Conservation (phyloP, 176 grass and related monocot genomes). For the Eleusine coracana region DNA sequence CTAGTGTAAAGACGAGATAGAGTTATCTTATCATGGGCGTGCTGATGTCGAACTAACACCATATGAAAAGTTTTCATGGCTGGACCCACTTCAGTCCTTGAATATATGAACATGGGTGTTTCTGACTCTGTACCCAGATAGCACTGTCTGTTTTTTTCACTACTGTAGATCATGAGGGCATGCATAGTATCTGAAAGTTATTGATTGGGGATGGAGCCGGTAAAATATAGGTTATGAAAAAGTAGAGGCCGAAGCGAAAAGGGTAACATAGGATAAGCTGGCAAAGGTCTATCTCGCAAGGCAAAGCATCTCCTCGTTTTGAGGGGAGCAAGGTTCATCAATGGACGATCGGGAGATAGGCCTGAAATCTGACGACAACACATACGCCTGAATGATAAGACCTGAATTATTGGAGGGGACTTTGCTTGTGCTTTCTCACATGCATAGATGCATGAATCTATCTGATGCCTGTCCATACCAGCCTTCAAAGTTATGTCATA, state of each 20-base stretch:
- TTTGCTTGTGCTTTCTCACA: constrained; percentile 56
- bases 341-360: constrained; percentile 35
- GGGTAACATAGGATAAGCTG: constrained; percentile 31
- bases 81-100: constrained; percentile 38
- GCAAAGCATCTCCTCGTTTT: constrained; percentile 37
- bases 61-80: constrained; percentile 43
- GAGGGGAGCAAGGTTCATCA: constrained; percentile 36
- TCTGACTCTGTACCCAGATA: constrained; percentile 19
- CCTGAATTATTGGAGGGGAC: constrained; percentile 55
- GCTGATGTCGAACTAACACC: constrained; percentile 16
- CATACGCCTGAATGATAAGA: constrained; percentile 45
- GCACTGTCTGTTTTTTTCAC: constrained; percentile 26
- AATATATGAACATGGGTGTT: constrained; percentile 33
- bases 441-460: constrained; percentile 49
- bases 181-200: constrained; percentile 21
- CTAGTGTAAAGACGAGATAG: constrained; percentile 39
- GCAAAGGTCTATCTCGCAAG: constrained; percentile 40
- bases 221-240: constrained; percentile 31
- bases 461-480: constrained; percentile 52
- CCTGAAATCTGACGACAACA: constrained; percentile 46
- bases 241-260: constrained; percentile 25
- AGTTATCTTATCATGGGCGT: constrained; percentile 29
- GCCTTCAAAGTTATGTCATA: constrained; percentile 52
- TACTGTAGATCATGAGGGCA: constrained; percentile 34
- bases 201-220: constrained; percentile 21